Evolutionary conservation across 2,329 filamentous ascomycete species (phyloP), one percentile per base, ranked within the genome.

Genomic region (Pseudogymnoascus destructans): DNA sequence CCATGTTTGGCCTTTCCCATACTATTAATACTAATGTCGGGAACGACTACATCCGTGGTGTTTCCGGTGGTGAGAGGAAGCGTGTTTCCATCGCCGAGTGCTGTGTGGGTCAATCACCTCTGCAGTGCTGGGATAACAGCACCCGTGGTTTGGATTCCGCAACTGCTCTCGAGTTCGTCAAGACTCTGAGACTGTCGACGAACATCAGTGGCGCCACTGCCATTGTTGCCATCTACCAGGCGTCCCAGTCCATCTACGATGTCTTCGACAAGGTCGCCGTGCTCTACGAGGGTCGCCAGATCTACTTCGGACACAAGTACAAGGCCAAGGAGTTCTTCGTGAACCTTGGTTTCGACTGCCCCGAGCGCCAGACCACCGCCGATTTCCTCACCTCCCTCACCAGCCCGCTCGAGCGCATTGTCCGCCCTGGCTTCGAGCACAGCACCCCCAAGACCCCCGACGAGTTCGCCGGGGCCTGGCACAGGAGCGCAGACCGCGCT

Each of bases 21-120:
- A 86, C 84, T 0, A 75, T 85, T 65, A 78, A 84, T 60, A 89
- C 86, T 9, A 84, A 82, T 63, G 84, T 91, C 7, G 87, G 87
- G 13, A 82, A 88, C 61, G 84, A 88, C 64, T 81, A 85, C 54
- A 76, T 89, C 11, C 80, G 59, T 19, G 87, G 87, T 55, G 79
- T 87, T 0, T 84, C 79, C 6, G 85, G 85, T 23, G 85, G 85
- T 35, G 85, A 88, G 68, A 76, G 84, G 59, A 91, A 93, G 73
- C 82, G 89, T 68, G 88, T 95, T 4, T 87, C 83, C 46, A 89
- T 93, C 61, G 87, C 86, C 1, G 88, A 93, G 70, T 88, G 87
- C 32, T 79, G 80, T 0, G 78, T 78, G 8, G 75, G 74, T 1
- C 69, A 74, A n/a, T 79, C 81, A 1, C 82, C 77, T 40, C 74